Base-by-base conservation (phyloP, 164 flowering plant genomes). In the Malania oleifera region DNA sequence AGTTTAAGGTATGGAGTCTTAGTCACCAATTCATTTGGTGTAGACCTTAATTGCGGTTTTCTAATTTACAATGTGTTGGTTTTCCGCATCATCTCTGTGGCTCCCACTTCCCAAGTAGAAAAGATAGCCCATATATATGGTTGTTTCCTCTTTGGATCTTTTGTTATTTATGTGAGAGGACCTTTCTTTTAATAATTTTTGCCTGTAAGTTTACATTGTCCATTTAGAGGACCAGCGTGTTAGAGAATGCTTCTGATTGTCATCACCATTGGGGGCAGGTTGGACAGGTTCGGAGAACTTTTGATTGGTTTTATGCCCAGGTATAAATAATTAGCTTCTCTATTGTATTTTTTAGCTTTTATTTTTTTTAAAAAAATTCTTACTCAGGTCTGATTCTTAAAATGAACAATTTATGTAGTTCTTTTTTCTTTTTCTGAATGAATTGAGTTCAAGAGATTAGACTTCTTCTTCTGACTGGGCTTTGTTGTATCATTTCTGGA, bases 211-310 rank as follows among this genome's bases (percentile, higher is more conserved):
- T 23, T 54, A 23, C 10, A 43, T 26, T 46, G 2, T 1, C 20
- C 3, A n/a, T 40, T 46, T 26, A 34, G 44, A 48, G 25, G 28
- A 56, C 24, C 24, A 60, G n/a, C n/a, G n/a, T n/a, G n/a, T 40
- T 39, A 13, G 41, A 29, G 23, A 26, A 47, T 19, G 26, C 13
- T 25, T 40, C n/a, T 51, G 60, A 19, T 31, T 4, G 4, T 31
- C 35, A 9, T 31, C 9, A 14, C 23, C 28, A 63, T 67, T 10
- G 64, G 55, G 76, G 22, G 3, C 84, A 89, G 98, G 84, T 84
- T 68, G 74, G 77, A 23, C 88, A 80, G 52, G 71, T 87, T 69
- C 78, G 86, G 62, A 71, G 72, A 39, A 79, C 86, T 38, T 68
- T 69, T 70, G 81, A 80, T 68, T 84, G 81, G 87, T 54, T 92